These are phyloP conservation scores for Echinosphaeria canescens DNA, from an alignment of 2,329 filamentous ascomycete genomes.

Conservation along the genomic window DNA sequence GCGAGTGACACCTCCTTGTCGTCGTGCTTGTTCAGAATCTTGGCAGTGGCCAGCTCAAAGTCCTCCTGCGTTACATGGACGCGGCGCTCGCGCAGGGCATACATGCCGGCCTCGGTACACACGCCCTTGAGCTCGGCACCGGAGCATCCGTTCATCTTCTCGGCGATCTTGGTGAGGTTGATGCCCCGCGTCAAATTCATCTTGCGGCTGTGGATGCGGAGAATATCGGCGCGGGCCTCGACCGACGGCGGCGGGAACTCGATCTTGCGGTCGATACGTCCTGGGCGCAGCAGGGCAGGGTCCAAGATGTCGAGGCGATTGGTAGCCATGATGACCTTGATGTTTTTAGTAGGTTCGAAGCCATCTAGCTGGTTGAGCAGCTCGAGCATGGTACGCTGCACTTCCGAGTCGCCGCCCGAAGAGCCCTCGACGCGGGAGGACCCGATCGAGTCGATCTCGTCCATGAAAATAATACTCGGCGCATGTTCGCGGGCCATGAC, in stretches of 20 bases:
- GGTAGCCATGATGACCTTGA: constrained; percentile 99
- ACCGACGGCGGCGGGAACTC: constrained; percentile 95
- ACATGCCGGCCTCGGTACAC: constrained; percentile 98
- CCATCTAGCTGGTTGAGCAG: constrained; percentile 95
- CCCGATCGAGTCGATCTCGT: constrained; percentile 97
- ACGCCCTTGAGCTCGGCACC: constrained; percentile 97
- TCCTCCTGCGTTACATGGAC: constrained; percentile 98
- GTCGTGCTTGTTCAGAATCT: constrained; percentile 99
- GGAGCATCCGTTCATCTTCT: constrained; percentile 99
- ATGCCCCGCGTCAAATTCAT: constrained; percentile 98
- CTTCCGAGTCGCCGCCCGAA: constrained; percentile 88
- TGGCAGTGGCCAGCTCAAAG: constrained; percentile 94
- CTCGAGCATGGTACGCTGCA: constrained; percentile 97
- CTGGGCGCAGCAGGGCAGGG: constrained; percentile 83
- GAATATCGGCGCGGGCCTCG: constrained; percentile 90
- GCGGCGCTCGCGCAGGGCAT: constrained; percentile 79
- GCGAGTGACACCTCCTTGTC: constrained; percentile 88
- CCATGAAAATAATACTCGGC: constrained; percentile 99
- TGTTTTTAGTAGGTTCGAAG: constrained; percentile 98
- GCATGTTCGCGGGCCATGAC: constrained; percentile 98
- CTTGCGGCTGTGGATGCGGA: constrained; percentile 90
- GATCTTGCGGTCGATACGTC: constrained; percentile 95
- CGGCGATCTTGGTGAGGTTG: constrained; percentile 93
- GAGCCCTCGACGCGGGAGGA: constrained; percentile 92
- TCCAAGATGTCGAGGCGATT: constrained; percentile 96